Conservation (phyloP, 1,139 yeast species). For the Hansenula sp. region DNA sequence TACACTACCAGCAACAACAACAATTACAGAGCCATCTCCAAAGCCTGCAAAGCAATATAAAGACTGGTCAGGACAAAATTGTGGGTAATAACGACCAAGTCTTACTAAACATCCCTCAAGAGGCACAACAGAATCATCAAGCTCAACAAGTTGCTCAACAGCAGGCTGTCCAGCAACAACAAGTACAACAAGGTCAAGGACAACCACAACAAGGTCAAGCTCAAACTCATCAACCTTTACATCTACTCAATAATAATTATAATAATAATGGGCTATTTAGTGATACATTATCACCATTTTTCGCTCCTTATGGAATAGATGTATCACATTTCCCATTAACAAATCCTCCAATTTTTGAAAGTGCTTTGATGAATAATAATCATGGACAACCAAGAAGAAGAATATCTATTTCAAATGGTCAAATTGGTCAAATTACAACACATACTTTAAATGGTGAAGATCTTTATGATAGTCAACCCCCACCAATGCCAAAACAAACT, state of each 20-base stretch:
- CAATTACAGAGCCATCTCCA: conserved; percentile 1
- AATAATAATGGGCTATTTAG: conserved; percentile 32
- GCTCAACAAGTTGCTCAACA: too few species aligned
- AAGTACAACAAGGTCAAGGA: neutral
- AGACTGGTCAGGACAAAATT: neutral
- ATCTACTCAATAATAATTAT: neutral
- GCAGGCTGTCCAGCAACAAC: too few species aligned
- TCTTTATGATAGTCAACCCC: conserved; percentile 27
- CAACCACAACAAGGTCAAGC: too few species aligned
- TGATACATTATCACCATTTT: conserved; percentile 31
- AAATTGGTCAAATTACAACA: conserved; percentile 55
- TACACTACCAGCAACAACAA: conserved; percentile 6
- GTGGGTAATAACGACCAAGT: neutral
- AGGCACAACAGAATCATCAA: neutral
- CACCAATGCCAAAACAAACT: conserved; percentile 26
- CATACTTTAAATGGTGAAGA: conserved; percentile 27
- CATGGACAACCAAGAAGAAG: conserved; percentile 51
- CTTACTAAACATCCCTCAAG: neutral
- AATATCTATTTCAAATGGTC: conserved; percentile 75
- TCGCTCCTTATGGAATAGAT: conserved; percentile 35
- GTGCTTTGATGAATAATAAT: conserved; percentile 38
- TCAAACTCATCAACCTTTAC: neutral
- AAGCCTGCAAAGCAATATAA: neutral
- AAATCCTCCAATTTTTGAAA: conserved; percentile 61
- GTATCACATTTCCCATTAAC: conserved; percentile 51